Evolutionary conservation across 163 green algal genomes (phyloP).

Genomic region (Trebouxia gelatinosa): DNA sequence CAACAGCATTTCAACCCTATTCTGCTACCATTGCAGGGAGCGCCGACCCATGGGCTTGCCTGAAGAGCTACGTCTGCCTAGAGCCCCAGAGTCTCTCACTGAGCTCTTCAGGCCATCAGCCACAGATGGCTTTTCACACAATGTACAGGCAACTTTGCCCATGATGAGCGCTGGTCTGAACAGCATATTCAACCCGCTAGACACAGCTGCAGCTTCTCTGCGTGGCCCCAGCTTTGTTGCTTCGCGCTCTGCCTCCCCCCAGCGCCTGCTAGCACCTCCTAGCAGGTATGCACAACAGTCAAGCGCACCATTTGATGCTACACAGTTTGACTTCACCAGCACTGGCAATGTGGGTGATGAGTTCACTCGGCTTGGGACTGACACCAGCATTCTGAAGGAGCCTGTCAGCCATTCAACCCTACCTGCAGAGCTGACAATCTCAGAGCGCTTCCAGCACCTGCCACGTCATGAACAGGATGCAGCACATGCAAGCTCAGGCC

Average conservation of each 20-base stretch:
- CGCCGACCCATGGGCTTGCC: background rate
- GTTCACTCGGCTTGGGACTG: background rate
- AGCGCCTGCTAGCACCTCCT: background rate
- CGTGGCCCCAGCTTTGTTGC: conserved; percentile 1
- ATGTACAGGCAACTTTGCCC: background rate
- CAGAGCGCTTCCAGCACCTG: conserved; percentile 3
- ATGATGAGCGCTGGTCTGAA: background rate
- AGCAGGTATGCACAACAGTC: too few relatives aligned
- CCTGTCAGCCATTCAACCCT: background rate
- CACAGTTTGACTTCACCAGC: conserved; percentile 1
- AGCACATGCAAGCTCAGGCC: background rate
- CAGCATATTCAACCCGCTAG: conserved; percentile 13
- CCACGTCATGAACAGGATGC: background rate
- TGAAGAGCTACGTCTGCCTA: background rate
- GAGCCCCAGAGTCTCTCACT: background rate
- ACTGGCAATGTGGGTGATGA: background rate
- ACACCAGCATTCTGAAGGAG: background rate
- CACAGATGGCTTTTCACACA: background rate
- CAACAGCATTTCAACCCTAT: too few relatives aligned
- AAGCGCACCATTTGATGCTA: too few relatives aligned
- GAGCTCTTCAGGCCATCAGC: background rate
- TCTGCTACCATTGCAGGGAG: too few relatives aligned
- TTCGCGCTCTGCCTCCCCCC: background rate
- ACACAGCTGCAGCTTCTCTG: background rate
- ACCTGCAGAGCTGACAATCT: conserved; percentile 12